phyloP scores from a whole-genome alignment of 2,329 filamentous ascomycete genomes.

The Aspergillus novoparasiticus region DNA sequence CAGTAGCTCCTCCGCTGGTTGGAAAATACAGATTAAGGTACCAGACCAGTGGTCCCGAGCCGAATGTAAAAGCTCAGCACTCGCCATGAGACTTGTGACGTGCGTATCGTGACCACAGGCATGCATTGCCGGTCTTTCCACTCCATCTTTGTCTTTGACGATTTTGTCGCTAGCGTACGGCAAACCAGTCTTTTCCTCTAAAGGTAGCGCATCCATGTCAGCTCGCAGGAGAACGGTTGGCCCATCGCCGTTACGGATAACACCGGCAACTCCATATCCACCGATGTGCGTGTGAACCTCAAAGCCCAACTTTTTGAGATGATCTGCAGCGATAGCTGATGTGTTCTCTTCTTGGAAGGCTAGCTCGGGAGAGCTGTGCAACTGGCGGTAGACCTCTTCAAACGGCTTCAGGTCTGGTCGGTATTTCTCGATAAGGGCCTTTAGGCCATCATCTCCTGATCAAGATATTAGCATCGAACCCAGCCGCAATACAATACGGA shows the following conservation, averaged over 20 bases:
- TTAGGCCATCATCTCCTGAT: constrained; percentile 9
- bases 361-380: constrained; percentile 60
- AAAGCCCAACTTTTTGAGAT: constrained; percentile 45
- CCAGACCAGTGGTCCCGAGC: constrained; percentile 56
- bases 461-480: neutral
- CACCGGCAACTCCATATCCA: constrained; percentile 60
- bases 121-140: constrained; percentile 64
- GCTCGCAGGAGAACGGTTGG: constrained; percentile 61
- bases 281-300: constrained; percentile 57
- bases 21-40: constrained; percentile 63
- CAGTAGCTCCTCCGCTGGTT: constrained; percentile 64
- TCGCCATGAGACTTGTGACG: constrained; percentile 60
- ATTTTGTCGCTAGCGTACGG: constrained; percentile 56
- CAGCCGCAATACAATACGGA: neutral
- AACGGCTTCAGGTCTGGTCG: constrained; percentile 49
- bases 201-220: constrained; percentile 64
- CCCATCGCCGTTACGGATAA: constrained; percentile 59
- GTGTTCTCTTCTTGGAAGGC: constrained; percentile 59
- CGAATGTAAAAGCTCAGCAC: constrained; percentile 52
- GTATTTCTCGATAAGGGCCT: constrained; percentile 34
- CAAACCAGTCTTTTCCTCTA: constrained; percentile 59
- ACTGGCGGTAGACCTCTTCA: constrained; percentile 58
- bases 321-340: constrained; percentile 46
- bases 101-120: constrained; percentile 71
- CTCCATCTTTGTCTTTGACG: constrained; percentile 50